Percentiles rank a stretch among this genome's conserved stretches.
These are phyloP conservation scores for Candolleomyces aberdarensis DNA, from an alignment of 768 basidiomycete genomes.

Conservation along the genomic window DNA sequence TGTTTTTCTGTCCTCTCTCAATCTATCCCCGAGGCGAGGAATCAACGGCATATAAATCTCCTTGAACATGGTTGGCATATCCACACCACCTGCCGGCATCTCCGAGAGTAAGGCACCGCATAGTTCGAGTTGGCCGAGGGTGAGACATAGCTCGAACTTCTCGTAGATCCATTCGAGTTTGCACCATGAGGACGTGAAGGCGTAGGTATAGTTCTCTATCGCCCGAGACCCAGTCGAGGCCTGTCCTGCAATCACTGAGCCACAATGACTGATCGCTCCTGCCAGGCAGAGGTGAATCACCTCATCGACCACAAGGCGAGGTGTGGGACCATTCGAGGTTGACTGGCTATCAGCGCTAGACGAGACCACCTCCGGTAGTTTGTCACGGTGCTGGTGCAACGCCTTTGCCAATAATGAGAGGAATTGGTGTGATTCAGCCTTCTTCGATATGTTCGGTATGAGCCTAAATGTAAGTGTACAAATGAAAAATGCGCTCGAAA, in stretches of 20 bases:
- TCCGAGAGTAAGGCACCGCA: neutral
- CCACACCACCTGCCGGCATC: neutral
- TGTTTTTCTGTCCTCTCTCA: no score
- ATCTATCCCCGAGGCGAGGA: no score
- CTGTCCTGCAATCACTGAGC: no score
- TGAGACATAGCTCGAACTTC: neutral
- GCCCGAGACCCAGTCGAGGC: no score
- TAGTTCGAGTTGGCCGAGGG: neutral
- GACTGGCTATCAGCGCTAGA: constrained; percentile 2
- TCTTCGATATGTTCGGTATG: constrained; percentile 20
- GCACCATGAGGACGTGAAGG: neutral
- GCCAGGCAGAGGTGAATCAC: no score
- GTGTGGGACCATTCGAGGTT: no score
- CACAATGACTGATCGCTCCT: no score
- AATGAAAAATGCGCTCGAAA: neutral
- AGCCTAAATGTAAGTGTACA: constrained; percentile 14
- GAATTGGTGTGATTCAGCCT: constrained; percentile 17
- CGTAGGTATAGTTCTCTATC: neutral
- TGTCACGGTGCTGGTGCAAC: constrained; percentile 16
- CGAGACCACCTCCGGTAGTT: no score
- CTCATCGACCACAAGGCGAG: no score
- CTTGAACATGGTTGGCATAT: neutral
- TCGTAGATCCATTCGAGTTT: neutral
- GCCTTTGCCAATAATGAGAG: constrained; percentile 21
- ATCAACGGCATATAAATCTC: no score